phyloP scores from a whole-genome alignment of 768 basidiomycete species.

The Podaxis mareebaensis region DNA sequence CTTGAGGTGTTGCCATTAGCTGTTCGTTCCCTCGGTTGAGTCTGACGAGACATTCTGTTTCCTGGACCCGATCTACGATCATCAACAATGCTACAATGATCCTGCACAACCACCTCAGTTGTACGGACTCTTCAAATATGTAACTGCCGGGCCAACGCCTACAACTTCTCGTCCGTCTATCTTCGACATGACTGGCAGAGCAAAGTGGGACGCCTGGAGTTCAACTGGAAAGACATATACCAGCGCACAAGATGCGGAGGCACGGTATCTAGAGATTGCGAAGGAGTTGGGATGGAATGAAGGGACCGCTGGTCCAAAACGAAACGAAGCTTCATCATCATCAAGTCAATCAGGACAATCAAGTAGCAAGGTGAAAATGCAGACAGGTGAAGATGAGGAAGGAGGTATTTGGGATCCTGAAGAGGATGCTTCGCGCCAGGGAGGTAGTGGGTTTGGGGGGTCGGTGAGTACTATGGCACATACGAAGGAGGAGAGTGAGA shows the following conservation, averaged over 20 bases:
- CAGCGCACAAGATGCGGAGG: constrained; percentile 50
- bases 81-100: constrained; percentile 9
- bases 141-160: constrained; percentile 61
- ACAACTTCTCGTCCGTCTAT: constrained; percentile 64
- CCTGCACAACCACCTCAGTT: constrained; percentile 46
- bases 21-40: constrained; percentile 23
- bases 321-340: not conserved
- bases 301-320: not conserved
- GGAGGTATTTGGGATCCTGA: constrained; percentile 49
- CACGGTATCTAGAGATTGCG: constrained; percentile 70
- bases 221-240: constrained; percentile 49
- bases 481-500: constrained; percentile 35
- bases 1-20: constrained; percentile 61
- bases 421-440: constrained; percentile 31
- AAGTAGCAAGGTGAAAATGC: constrained; percentile 13
- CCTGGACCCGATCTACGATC: not conserved
- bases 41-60: constrained; percentile 13
- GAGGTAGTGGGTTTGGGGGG: constrained; percentile 54
- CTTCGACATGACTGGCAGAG: constrained; percentile 76
- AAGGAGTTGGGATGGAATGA: constrained; percentile 67
- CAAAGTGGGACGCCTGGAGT: constrained; percentile 89
- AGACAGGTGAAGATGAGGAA: constrained; percentile 22
- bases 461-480: constrained; percentile 61
- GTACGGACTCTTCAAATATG: constrained; percentile 82
- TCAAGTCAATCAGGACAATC: constrained; percentile 1